These are phyloP conservation scores for Solanum pimpinellifolium DNA, from an alignment of 257 asterid species.

Conservation along the genomic window DNA sequence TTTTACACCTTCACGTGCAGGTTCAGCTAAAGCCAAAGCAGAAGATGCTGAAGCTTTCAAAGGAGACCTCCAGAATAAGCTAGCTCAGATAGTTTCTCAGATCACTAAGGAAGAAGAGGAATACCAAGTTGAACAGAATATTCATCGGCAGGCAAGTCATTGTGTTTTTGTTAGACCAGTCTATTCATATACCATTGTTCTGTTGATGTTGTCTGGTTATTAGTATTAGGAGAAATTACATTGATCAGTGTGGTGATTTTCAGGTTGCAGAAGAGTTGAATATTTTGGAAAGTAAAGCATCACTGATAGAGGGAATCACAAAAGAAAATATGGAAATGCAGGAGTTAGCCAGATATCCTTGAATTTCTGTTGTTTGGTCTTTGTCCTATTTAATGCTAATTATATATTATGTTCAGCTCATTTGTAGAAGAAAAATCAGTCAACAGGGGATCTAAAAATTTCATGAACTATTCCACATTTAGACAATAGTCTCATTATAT, in stretches of 20 bases:
- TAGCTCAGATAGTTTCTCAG: constrained; percentile 30
- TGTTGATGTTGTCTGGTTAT: neutral
- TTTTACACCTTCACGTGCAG: constrained; percentile 16
- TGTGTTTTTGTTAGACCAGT: neutral
- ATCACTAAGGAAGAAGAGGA: constrained; percentile 37
- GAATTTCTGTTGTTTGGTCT: neutral
- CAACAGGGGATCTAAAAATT: neutral
- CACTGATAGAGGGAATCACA: constrained; percentile 40
- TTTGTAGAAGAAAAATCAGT: neutral
- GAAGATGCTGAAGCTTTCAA: constrained; percentile 20
- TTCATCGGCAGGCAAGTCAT: constrained; percentile 40
- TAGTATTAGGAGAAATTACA: neutral
- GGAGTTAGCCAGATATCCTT: constrained; percentile 81
- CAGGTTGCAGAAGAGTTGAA: constrained; percentile 55
- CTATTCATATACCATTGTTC: neutral
- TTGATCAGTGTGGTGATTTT: constrained; percentile 7
- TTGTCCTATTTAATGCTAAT: neutral
- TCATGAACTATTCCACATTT: neutral
- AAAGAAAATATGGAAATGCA: constrained; percentile 52
- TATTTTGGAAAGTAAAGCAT: constrained; percentile 38
- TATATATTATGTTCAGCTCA: neutral
- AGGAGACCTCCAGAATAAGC: constrained; percentile 27
- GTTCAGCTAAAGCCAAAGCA: constrained; percentile 7
- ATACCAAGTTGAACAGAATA: constrained; percentile 24
- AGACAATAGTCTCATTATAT: neutral